Evolutionary conservation across 1,284 basidiomycete species (phyloP).

Genomic region (Ceratobasidium sp.): DNA sequence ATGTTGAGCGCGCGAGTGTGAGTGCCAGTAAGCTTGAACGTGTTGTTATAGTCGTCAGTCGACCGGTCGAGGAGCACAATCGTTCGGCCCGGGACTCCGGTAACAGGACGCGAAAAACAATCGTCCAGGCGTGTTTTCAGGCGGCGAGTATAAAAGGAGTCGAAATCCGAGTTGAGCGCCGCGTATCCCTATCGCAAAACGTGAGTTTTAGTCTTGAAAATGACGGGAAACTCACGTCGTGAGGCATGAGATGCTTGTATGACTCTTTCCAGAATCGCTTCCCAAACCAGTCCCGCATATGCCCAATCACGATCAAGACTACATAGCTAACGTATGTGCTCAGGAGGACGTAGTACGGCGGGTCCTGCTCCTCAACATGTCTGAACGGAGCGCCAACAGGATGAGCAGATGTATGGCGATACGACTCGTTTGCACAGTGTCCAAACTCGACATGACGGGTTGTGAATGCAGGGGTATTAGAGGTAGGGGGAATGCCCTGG

Average conservation of each 20-base stretch:
- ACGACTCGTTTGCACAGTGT: constrained; percentile 75
- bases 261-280: constrained; percentile 77
- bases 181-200: constrained; percentile 78
- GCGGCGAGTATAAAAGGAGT: constrained; percentile 98
- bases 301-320: constrained; percentile 87
- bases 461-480: constrained; percentile 68
- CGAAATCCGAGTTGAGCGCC: constrained; percentile 96
- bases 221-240: constrained; percentile 64
- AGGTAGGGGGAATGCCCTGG: constrained; percentile 63
- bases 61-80: constrained; percentile 86
- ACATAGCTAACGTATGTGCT: constrained; percentile 93
- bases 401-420: constrained; percentile 71
- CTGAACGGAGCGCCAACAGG: constrained; percentile 58
- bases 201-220: constrained; percentile 10
- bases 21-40: constrained; percentile 78
- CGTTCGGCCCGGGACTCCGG: constrained; percentile 94
- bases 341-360: constrained; percentile 88
- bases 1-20: constrained; percentile 93
- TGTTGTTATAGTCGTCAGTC: constrained; percentile 82
- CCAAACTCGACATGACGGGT: constrained; percentile 87
- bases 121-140: constrained; percentile 95
- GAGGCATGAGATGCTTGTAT: constrained; percentile 83
- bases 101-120: constrained; percentile 93
- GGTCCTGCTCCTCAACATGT: constrained; percentile 74
- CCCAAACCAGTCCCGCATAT: constrained; percentile 94